A percentile compares a stretch with the other conserved stretches of the same genome.
phyloP scores from a whole-genome alignment of 2,329 filamentous ascomycete species.

The Neoarthrinium moseri region DNA sequence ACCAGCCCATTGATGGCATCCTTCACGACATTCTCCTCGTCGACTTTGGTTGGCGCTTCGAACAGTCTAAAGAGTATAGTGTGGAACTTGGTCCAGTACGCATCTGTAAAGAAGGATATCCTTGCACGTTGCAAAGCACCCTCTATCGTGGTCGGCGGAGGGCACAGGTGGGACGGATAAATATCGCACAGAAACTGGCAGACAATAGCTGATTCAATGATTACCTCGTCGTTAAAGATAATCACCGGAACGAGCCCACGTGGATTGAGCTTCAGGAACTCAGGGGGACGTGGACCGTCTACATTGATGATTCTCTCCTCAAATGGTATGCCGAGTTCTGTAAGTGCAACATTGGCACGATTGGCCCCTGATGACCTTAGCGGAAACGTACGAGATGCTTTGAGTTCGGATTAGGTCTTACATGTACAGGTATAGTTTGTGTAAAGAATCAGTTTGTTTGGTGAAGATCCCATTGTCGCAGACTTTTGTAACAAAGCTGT shows the following conservation, averaged over 20 bases:
- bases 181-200: slow-evolving; percentile 12
- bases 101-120: slow-evolving; percentile 13
- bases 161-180: slow-evolving; percentile 10
- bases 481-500: no score
- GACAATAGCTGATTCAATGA: slow-evolving; percentile 13
- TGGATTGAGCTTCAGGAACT: slow-evolving; percentile 12
- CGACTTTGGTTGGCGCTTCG: slow-evolving; percentile 1
- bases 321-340: slow-evolving; percentile 9
- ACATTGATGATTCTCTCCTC: slow-evolving; percentile 13
- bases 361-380: slow-evolving; percentile 8
- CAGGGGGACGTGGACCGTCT: slow-evolving; percentile 10
- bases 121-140: slow-evolving; percentile 12
- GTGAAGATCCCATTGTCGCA: slow-evolving; percentile 6
- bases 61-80: slow-evolving; percentile 10
- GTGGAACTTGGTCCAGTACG: slow-evolving; percentile 13
- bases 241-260: slow-evolving; percentile 12
- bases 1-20: slow-evolving; percentile 9
- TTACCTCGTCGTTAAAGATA: slow-evolving; percentile 5
- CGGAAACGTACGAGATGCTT: neutral
- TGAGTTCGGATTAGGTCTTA: neutral
- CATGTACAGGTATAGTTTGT: slow-evolving; percentile 14
- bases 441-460: slow-evolving; percentile 11
- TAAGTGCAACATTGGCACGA: slow-evolving; percentile 11
- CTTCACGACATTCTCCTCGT: slow-evolving; percentile 6
- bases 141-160: slow-evolving; percentile 6